A percentile compares a stretch with the other conserved stretches of the same genome.
Evolutionary conservation across 192 early-diverging fungal genomes (phyloP).

Genomic region (Coemansia sp.): DNA sequence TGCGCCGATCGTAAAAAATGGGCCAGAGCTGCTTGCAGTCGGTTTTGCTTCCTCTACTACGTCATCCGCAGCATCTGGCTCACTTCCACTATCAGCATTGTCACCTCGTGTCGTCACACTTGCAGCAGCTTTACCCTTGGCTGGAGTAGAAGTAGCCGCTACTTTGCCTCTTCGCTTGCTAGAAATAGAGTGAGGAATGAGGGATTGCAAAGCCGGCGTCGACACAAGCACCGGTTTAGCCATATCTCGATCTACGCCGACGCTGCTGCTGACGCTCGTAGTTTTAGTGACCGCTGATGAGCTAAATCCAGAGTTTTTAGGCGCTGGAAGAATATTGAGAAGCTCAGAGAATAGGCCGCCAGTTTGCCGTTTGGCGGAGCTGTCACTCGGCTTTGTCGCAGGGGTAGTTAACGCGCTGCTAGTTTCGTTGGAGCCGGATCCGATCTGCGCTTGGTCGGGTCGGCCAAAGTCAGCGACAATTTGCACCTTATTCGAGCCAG

Average conservation of each 20-base stretch:
- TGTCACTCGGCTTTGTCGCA: neutral
- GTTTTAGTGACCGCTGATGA: neutral
- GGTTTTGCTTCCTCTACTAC: neutral
- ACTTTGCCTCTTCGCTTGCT: constrained; percentile 21
- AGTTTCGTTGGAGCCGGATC: neutral
- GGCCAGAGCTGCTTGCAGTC: neutral
- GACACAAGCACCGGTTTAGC: neutral
- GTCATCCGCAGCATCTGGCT: neutral
- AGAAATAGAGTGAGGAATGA: constrained; percentile 48
- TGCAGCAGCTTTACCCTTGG: neutral
- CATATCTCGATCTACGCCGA: neutral
- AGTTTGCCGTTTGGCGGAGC: neutral
- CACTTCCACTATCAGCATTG: constrained; percentile 10
- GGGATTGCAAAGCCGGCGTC: neutral
- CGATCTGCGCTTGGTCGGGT: neutral
- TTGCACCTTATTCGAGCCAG: constrained; percentile 10
- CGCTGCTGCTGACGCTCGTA: neutral
- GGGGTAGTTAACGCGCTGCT: neutral
- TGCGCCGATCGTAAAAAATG: constrained; percentile 36
- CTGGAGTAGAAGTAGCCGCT: neutral
- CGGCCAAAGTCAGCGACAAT: constrained; percentile 39
- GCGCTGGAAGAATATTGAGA: constrained; percentile 44
- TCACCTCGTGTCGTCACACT: constrained; percentile 3
- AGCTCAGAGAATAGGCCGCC: constrained; percentile 43
- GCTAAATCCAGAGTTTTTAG: constrained; percentile 28